A percentile compares a stretch with the other conserved stretches of the same genome.
Conservation (phyloP, 2,329 filamentous ascomycete genomes). For the Apiospora rasikravindrae region DNA sequence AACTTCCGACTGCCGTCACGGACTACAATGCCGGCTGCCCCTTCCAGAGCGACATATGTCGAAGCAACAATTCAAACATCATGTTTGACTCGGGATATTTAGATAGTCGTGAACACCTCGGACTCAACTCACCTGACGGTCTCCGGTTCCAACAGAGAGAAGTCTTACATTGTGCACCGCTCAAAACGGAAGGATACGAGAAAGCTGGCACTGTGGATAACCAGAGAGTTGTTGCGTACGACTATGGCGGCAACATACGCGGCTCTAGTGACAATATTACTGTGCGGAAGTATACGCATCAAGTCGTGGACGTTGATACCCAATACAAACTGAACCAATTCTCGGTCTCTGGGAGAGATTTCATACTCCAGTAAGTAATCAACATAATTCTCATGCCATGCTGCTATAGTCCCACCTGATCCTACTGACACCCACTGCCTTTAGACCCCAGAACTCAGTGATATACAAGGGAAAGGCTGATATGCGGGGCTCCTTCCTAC, state of each 20-base stretch:
- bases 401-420: too few relatives aligned
- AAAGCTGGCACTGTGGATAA: too few relatives aligned
- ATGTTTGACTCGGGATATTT: constrained; percentile 26
- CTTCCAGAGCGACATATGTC: constrained; percentile 24
- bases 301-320: neutral
- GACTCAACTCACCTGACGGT: constrained; percentile 24
- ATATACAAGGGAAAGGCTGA: neutral
- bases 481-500: neutral
- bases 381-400: neutral
- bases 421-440: neutral
- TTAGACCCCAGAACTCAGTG: neutral
- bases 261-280: neutral
- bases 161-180: constrained; percentile 11
- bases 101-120: constrained; percentile 25
- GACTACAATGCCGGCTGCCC: constrained; percentile 24
- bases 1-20: neutral
- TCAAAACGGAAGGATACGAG: neutral
- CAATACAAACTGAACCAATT: neutral
- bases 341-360: too few relatives aligned
- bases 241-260: neutral
- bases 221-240: neutral
- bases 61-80: constrained; percentile 19
- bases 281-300: neutral
- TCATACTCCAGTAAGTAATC: neutral
- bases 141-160: constrained; percentile 23